Evolutionary conservation across 192 early-diverging fungal species (phyloP).

Genomic region (Coemansia brasiliensis): DNA sequence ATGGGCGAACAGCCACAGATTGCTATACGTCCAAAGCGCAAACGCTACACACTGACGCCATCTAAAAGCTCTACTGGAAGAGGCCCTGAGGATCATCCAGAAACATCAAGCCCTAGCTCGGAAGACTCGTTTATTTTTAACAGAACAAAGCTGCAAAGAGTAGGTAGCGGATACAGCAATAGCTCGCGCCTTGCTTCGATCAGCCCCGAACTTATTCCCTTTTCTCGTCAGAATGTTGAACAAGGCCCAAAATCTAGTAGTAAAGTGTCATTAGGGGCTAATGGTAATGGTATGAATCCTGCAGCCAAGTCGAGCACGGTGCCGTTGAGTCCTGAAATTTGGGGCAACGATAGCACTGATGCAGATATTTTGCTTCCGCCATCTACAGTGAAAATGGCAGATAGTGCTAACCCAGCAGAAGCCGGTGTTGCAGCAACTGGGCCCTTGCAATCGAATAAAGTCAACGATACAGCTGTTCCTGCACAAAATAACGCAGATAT

Average conservation of each 20-base stretch:
- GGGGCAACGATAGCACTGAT: background rate
- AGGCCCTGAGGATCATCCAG: too few species aligned
- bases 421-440: too few species aligned
- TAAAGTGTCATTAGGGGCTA: too few species aligned
- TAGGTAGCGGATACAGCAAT: too few species aligned
- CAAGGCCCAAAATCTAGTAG: background rate
- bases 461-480: too few species aligned
- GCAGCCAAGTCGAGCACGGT: background rate
- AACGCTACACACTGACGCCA: conserved; percentile 37
- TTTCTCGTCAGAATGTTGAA: background rate
- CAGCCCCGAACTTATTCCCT: conserved; percentile 17
- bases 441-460: too few species aligned
- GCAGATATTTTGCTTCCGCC: background rate
- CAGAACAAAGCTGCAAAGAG: too few species aligned
- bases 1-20: background rate
- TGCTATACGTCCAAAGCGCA: conserved; percentile 21
- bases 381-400: too few species aligned
- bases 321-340: background rate
- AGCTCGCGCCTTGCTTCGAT: background rate
- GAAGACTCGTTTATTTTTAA: too few species aligned
- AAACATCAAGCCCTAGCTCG: too few species aligned
- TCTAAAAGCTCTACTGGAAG: background rate
- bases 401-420: too few species aligned
- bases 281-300: background rate
- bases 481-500: too few species aligned